A percentile compares a stretch with the other conserved stretches of the same genome.
Conservation (phyloP, 805 yeast genomes). For the Zygoascus flipseniorum region DNA sequence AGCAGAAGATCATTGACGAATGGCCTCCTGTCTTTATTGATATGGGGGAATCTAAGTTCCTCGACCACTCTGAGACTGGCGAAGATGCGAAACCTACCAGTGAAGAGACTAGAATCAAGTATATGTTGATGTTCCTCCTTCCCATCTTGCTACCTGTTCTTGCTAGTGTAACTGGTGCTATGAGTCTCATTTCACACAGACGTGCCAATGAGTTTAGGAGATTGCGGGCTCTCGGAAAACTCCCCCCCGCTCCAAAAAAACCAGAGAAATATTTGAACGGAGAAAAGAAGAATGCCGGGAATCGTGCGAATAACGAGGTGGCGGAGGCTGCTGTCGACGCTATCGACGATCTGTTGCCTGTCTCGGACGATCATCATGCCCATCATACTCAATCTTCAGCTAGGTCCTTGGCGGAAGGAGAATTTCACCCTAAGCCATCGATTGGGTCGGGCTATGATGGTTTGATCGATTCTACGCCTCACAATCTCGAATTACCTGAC, state of each 20-base stretch:
- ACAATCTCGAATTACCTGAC: slow-evolving; percentile 26
- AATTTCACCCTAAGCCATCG: slow-evolving; percentile 4
- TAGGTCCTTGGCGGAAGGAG: neutral
- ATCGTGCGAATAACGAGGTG: slow-evolving; percentile 1
- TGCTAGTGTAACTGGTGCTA: slow-evolving; percentile 12
- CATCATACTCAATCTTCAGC: neutral
- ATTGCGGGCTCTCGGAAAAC: neutral
- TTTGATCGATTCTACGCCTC: slow-evolving; percentile 13
- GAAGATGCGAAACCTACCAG: neutral
- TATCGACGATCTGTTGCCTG: slow-evolving; percentile 13
- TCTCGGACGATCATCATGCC: neutral
- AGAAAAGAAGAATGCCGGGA: neutral
- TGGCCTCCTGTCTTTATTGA: slow-evolving; percentile 16
- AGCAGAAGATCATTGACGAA: neutral
- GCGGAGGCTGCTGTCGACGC: slow-evolving; percentile 14
- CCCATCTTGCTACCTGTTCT: slow-evolving; percentile 17
- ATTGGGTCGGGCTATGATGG: slow-evolving; percentile 10
- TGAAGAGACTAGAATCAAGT: neutral
- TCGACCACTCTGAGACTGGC: neutral
- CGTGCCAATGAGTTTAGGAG: slow-evolving; percentile 10
- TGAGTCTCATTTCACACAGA: slow-evolving; percentile 14
- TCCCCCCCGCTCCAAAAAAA: neutral
- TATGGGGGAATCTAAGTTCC: slow-evolving; percentile 15
- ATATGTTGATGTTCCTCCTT: neutral
- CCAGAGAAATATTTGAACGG: neutral